Percentiles rank a stretch among this genome's conserved stretches.
These are phyloP conservation scores for Saccharomycopsis vini DNA, from an alignment of 805 yeast species.

Conservation along the genomic window DNA sequence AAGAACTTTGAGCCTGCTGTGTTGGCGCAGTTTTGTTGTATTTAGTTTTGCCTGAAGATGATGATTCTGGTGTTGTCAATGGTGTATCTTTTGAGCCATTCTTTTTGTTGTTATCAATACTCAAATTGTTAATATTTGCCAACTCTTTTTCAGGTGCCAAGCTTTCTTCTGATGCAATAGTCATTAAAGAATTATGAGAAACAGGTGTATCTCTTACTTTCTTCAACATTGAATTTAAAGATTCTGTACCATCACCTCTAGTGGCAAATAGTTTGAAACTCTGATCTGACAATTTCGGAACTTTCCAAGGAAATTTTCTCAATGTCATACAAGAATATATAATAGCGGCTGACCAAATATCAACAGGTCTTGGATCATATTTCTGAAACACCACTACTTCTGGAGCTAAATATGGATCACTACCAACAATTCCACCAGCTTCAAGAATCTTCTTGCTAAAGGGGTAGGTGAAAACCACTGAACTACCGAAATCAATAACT, in stretches of 20 bases:
- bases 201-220: constrained; percentile 31
- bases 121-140: constrained; percentile 16
- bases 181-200: neutral
- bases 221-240: constrained; percentile 54
- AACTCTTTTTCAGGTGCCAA: neutral
- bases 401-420: constrained; percentile 87
- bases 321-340: constrained; percentile 88
- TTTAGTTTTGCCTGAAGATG: constrained; percentile 4
- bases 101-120: constrained; percentile 12
- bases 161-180: neutral
- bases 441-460: constrained; percentile 63
- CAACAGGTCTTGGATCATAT: constrained; percentile 89
- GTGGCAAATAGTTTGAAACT: constrained; percentile 78
- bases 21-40: neutral
- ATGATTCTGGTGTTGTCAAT: constrained; percentile 17
- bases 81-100: constrained; percentile 19
- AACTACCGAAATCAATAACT: constrained; percentile 88
- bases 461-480: constrained; percentile 86
- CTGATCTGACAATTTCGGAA: constrained; percentile 72
- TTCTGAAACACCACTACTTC: constrained; percentile 77
- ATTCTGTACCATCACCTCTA: constrained; percentile 53
- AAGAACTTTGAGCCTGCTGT: neutral
- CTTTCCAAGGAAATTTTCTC: constrained; percentile 91
- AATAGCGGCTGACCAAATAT: constrained; percentile 88
- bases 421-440: constrained; percentile 78